Evolutionary conservation across 2,329 filamentous ascomycete species (phyloP), one percentile per base, ranked within the genome.

Genomic region (Beauveria brongniartii): DNA sequence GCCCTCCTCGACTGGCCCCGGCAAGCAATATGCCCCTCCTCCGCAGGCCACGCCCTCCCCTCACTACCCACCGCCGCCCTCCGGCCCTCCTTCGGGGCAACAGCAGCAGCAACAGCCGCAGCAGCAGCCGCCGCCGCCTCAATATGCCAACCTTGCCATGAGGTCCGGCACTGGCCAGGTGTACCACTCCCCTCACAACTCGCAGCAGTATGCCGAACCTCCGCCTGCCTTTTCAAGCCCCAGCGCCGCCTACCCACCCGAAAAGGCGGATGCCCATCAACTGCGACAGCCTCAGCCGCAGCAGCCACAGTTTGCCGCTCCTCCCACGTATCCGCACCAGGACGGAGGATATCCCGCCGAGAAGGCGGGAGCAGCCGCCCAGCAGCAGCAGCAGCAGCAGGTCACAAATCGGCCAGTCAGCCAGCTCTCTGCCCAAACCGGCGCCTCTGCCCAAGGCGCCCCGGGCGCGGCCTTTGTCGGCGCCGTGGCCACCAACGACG

Each of bases 401-500:
- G 28, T 18, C 22, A 65, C 52, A 53, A 63, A 62, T 47, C 34
- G 61, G 59, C 37, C 72, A 18, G 65, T 70, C 30, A 71, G 73
- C 64, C 70, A 75, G 51, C 68, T 73, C 22, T 70, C 70, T 12
- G 73, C 73, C 48, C 47, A 59, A 16, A 53, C 57, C 10, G 26
- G 10, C n/a, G 26, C 47, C n/a, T 59, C 30, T 9, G 44, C 30
- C 3, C 48, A 20, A 12, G 28, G 44, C 5, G 50, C 59, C 12
- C 69, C 74, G 7, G 73, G 76, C 18, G 73, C 75, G 37, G 82
- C 88, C 61, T 92, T 93, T 65, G 72, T 79, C 6, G 90, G 89
- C 34, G 85, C 82, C 0, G 64, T 62, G 41, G 77, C 87, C 0
- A 81, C 82, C 1, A 79, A 85, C 34, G 94, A 97, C 72, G 92